phyloP scores from a whole-genome alignment of 768 basidiomycete species.

The Naganishia vishniacii region DNA sequence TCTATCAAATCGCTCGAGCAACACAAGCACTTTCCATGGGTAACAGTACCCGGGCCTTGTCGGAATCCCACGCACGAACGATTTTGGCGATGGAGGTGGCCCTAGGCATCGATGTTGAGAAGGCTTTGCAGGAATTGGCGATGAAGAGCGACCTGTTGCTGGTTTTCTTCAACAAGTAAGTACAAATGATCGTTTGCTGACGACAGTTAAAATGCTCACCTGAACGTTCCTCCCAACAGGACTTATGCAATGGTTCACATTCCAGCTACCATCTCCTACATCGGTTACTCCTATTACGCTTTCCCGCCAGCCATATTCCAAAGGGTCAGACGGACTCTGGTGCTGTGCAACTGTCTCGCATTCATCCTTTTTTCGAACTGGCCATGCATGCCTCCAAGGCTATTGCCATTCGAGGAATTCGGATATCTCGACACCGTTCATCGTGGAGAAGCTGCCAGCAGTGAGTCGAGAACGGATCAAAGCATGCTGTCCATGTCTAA shows the following conservation, averaged over 20 bases:
- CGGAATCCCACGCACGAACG: constrained; percentile 34
- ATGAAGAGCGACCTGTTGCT: constrained; percentile 31
- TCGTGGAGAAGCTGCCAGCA: constrained; percentile 38
- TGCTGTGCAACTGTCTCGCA: constrained; percentile 38
- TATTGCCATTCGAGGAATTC: constrained; percentile 35
- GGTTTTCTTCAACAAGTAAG: constrained; percentile 39
- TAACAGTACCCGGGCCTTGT: constrained; percentile 29
- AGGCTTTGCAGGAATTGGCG: constrained; percentile 32
- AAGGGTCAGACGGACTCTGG: constrained; percentile 35
- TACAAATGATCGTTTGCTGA: background rate
- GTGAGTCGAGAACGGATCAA: background rate
- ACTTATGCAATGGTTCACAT: constrained; percentile 44
- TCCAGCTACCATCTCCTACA: constrained; percentile 41
- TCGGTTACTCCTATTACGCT: constrained; percentile 35
- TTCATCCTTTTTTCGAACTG: constrained; percentile 40
- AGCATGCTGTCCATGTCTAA: background rate
- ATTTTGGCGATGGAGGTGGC: constrained; percentile 32
- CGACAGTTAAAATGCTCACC: background rate
- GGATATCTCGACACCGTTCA: constrained; percentile 40
- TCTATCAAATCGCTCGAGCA: constrained; percentile 38
- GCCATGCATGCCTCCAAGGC: constrained; percentile 42
- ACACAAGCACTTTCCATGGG: constrained; percentile 41
- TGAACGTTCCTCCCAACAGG: constrained; percentile 16
- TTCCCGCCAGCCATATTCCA: constrained; percentile 37
- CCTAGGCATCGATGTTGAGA: constrained; percentile 36